phyloP scores from a whole-genome alignment of 2,329 filamentous ascomycete species.

The Metarhizium guizhouense region DNA sequence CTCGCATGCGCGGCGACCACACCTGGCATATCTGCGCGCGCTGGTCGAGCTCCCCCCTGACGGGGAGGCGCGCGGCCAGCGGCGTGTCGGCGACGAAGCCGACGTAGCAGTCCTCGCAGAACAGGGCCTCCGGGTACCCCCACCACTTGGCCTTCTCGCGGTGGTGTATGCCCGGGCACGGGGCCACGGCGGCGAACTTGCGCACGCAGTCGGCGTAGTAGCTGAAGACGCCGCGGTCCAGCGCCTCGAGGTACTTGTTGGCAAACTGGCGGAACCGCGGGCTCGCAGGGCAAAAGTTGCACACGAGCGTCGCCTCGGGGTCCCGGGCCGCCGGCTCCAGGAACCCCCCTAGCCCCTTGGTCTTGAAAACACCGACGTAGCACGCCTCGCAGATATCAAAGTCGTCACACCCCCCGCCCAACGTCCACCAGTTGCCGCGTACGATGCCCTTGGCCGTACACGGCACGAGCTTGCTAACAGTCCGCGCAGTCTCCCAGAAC shows the following conservation, averaged over 20 bases:
- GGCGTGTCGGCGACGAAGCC: conserved; percentile 19
- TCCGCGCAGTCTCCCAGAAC: conserved; percentile 17
- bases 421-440: conserved; percentile 25
- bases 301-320: conserved; percentile 14
- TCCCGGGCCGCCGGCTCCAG: conserved; percentile 16
- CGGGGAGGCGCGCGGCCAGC: conserved; percentile 14
- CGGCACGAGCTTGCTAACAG: conserved; percentile 12
- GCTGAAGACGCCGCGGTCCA: conserved; percentile 23
- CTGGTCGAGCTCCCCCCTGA: conserved; percentile 17
- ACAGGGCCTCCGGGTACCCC: conserved; percentile 23
- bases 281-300: conserved; percentile 19
- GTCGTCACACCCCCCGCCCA: conserved; percentile 13
- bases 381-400: conserved; percentile 25
- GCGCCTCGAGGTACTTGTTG: conserved; percentile 17
- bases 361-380: conserved; percentile 19
- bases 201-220: conserved; percentile 18
- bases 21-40: conserved; percentile 23
- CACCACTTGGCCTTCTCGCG: conserved; percentile 21
- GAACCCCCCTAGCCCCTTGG: conserved; percentile 17
- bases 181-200: conserved; percentile 17
- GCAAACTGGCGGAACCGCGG: conserved; percentile 18
- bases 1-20: conserved; percentile 30
- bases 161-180: conserved; percentile 20
- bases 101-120: conserved; percentile 26
- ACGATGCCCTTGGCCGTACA: conserved; percentile 20